phyloP scores from a whole-genome alignment of 495 filamentous ascomycete genomes.

The Talaromyces adpressus region DNA sequence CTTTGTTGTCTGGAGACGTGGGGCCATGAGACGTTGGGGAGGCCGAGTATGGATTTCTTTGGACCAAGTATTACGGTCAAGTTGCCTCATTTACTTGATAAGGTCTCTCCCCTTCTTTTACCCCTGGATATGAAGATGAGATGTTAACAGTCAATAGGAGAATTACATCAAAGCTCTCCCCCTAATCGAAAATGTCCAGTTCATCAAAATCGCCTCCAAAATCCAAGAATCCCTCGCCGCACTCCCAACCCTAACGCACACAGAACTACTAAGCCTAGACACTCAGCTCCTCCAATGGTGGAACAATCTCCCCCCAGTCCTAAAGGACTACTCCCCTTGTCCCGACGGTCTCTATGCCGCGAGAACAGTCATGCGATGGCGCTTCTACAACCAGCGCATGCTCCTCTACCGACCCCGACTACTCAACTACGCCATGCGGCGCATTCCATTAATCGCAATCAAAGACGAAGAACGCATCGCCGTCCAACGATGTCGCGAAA shows the following conservation, averaged over 20 bases:
- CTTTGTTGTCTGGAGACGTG: constrained; percentile 76
- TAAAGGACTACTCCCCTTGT: constrained; percentile 62
- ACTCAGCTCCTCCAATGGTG: constrained; percentile 64
- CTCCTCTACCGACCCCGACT: constrained; percentile 71
- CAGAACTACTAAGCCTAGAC: constrained; percentile 60
- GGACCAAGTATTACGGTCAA: constrained; percentile 67
- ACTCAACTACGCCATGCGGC: constrained; percentile 62
- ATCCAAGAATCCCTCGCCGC: constrained; percentile 72
- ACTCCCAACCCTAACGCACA: constrained; percentile 55
- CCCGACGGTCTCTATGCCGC: constrained; percentile 63
- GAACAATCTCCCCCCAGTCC: constrained; percentile 60
- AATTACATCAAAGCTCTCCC: constrained; percentile 40
- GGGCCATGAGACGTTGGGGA: constrained; percentile 68
- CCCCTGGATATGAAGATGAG: not conserved
- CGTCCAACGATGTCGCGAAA: constrained; percentile 59
- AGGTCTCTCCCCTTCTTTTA: constrained; percentile 23
- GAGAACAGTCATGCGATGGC: constrained; percentile 74
- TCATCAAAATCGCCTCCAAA: constrained; percentile 71
- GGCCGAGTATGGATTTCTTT: constrained; percentile 69
- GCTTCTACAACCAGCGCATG: constrained; percentile 72
- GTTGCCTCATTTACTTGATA: constrained; percentile 50
- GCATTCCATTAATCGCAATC: constrained; percentile 49
- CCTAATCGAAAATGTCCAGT: constrained; percentile 69
- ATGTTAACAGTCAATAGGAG: not conserved
- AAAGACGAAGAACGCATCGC: constrained; percentile 60